phyloP scores from a whole-genome alignment of 2,329 filamentous ascomycete genomes.

The Fusarium fracticaudum region DNA sequence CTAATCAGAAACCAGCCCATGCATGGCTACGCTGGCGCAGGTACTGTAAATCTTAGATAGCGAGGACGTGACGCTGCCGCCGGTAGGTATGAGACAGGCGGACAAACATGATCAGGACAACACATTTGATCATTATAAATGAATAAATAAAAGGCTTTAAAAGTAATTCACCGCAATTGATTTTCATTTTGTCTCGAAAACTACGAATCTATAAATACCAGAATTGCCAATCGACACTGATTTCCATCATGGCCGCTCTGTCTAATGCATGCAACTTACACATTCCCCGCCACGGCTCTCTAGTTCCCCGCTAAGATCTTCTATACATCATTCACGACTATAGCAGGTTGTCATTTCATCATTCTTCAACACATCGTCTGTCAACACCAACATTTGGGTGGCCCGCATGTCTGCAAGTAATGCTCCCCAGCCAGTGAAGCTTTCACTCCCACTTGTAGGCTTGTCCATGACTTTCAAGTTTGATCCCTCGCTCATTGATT shows the following conservation, averaged over 20 bases:
- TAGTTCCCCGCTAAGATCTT: conserved; percentile 26
- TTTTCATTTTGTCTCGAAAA: neutral
- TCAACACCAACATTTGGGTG: conserved; percentile 30
- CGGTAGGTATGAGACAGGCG: neutral
- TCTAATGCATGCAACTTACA: neutral
- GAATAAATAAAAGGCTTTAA: neutral
- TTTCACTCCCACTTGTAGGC: conserved; percentile 71
- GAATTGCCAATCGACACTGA: neutral
- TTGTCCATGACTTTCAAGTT: neutral
- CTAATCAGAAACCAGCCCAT: neutral
- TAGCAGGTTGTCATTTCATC: neutral
- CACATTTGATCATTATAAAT: neutral
- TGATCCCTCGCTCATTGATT: conserved; percentile 20
- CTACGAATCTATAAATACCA: neutral
- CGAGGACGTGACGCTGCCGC: neutral
- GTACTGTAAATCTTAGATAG: neutral
- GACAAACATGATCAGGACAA: neutral
- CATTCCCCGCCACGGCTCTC: conserved; percentile 15
- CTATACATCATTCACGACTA: conserved; percentile 28
- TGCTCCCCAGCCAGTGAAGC: conserved; percentile 77
- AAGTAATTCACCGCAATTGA: accelerated
- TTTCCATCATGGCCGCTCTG: conserved; percentile 3
- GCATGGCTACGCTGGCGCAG: neutral
- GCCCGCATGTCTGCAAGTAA: conserved; percentile 62
- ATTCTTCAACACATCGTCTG: conserved; percentile 17